Conservation (phyloP, 179 eudicot genomes). For the Silene vulgaris region DNA sequence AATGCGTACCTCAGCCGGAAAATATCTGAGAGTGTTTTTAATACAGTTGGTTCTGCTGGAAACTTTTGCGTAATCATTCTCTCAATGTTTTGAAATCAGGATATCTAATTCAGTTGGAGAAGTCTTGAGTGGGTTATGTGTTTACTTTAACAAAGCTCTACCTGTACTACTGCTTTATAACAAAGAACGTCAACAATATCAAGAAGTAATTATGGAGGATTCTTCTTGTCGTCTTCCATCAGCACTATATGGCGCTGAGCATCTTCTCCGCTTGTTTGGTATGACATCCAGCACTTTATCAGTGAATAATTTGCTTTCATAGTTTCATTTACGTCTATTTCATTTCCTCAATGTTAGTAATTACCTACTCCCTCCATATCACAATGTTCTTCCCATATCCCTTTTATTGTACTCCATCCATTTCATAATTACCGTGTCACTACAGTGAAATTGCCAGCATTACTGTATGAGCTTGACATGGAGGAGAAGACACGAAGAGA, state of each 20-base stretch:
- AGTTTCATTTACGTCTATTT: neutral
- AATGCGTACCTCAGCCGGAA: neutral
- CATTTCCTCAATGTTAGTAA: constrained; percentile 4
- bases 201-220: constrained; percentile 39
- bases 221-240: constrained; percentile 40
- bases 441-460: constrained; percentile 73
- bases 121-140: constrained; percentile 53
- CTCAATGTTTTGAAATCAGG: constrained; percentile 33
- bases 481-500: constrained; percentile 50
- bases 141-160: constrained; percentile 75
- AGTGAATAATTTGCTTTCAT: neutral
- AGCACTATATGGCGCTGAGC: constrained; percentile 75
- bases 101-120: constrained; percentile 45
- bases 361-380: neutral
- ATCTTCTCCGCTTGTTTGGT: constrained; percentile 84
- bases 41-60: neutral
- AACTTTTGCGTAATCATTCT: neutral
- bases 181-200: constrained; percentile 62
- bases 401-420: neutral
- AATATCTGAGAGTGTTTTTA: neutral
- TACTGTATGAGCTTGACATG: constrained; percentile 42
- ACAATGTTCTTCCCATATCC: neutral
- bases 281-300: constrained; percentile 26
- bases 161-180: constrained; percentile 66
- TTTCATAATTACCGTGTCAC: constrained; percentile 7